Evolutionary conservation across 257 asterid species (phyloP).

Genomic region (Solanum sitiens): DNA sequence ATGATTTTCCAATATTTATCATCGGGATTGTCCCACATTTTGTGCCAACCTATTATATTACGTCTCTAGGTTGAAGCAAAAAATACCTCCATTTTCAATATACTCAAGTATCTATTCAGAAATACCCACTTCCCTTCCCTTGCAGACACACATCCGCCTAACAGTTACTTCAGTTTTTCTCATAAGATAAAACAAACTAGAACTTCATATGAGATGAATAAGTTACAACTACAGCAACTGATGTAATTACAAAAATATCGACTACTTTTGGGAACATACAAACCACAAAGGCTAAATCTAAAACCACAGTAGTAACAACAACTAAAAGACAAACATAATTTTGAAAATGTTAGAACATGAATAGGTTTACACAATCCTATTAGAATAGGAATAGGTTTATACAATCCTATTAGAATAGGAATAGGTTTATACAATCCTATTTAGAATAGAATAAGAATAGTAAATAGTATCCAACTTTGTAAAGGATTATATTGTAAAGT

Average conservation of each 20-base stretch:
- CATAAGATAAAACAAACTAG: not conserved
- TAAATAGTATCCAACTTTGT: no score
- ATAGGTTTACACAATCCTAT: no score
- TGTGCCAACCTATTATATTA: not conserved
- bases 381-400: no score
- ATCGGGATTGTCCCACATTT: not conserved
- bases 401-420: no score
- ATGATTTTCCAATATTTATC: not conserved
- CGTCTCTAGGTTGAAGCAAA: not conserved
- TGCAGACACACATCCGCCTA: not conserved
- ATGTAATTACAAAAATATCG: not conserved
- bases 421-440: no score
- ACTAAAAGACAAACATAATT: not conserved
- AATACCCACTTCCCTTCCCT: not conserved
- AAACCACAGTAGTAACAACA: not conserved
- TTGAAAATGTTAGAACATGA: not conserved
- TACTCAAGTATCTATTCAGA: not conserved
- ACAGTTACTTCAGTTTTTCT: not conserved
- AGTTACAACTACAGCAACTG: not conserved
- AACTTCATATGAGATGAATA: not conserved
- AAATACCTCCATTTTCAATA: not conserved
- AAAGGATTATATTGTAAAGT: no score
- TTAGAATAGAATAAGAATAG: no score
- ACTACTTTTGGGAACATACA: not conserved
- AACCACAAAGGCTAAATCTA: not conserved